phyloP scores from a whole-genome alignment of 2,329 filamentous ascomycete genomes.

The Endoconidiophora laricicola region DNA sequence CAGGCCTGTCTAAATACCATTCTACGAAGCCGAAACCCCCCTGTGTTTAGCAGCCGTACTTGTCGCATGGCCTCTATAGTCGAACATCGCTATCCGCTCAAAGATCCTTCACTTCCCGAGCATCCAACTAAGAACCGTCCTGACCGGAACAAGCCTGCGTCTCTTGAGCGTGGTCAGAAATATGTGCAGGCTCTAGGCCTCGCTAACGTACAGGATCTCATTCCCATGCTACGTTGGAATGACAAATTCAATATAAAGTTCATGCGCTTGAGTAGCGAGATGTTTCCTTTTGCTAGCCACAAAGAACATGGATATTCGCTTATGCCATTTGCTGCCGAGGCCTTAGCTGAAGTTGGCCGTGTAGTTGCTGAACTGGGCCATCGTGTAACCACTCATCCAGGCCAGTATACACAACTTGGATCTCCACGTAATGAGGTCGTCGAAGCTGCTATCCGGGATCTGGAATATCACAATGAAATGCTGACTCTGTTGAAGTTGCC shows the following conservation, averaged over 20 bases:
- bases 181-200: constrained; percentile 66
- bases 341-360: constrained; percentile 57
- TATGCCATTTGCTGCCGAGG: constrained; percentile 64
- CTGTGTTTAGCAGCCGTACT: constrained; percentile 80
- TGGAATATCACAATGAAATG: constrained; percentile 80
- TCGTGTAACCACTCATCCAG: constrained; percentile 76
- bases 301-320: constrained; percentile 73
- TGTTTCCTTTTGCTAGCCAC: constrained; percentile 94
- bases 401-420: constrained; percentile 82
- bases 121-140: constrained; percentile 77
- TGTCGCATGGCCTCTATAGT: constrained; percentile 82
- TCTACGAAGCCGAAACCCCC: constrained; percentile 60
- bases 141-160: constrained; percentile 52
- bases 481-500: constrained; percentile 61
- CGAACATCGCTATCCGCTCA: constrained; percentile 70
- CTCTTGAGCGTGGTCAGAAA: constrained; percentile 46
- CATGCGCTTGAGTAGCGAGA: constrained; percentile 80
- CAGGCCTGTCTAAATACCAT: constrained; percentile 87
- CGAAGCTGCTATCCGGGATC: constrained; percentile 57
- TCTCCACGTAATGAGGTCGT: constrained; percentile 68
- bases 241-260: constrained; percentile 84
- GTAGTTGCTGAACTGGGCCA: constrained; percentile 67
- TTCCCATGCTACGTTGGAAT: constrained; percentile 84
- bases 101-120: constrained; percentile 57
- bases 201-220: constrained; percentile 66